These are phyloP conservation scores for Boletales sp. DNA, from an alignment of 768 basidiomycete species.

Conservation along the genomic window DNA sequence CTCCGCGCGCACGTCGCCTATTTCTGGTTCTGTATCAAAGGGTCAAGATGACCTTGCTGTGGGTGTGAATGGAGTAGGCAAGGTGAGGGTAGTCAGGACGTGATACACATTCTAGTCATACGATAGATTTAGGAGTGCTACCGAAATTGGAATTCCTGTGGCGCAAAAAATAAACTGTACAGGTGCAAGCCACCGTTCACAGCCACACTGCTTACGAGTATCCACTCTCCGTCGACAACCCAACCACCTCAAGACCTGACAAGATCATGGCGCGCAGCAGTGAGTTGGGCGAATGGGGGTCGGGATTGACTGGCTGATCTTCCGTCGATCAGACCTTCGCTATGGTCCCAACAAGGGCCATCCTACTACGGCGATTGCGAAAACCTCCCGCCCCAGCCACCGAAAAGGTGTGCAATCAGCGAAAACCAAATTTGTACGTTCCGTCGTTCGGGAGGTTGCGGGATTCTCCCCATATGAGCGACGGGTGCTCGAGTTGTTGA, in stretches of 20 bases:
- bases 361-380: constrained; percentile 81
- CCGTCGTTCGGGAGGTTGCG: constrained; percentile 92
- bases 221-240: not conserved
- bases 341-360: constrained; percentile 84
- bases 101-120: constrained; percentile 25
- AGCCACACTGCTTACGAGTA: constrained; percentile 39
- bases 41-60: constrained; percentile 35
- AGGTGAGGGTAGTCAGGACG: constrained; percentile 51
- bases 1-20: constrained; percentile 51
- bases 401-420: constrained; percentile 89
- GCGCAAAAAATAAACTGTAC: constrained; percentile 47
- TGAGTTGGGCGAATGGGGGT: constrained; percentile 38
- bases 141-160: constrained; percentile 14
- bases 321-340: constrained; percentile 62
- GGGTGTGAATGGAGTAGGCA: constrained; percentile 32
- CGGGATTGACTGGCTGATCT: constrained; percentile 2
- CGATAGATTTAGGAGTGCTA: constrained; percentile 7
- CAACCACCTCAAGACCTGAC: constrained; percentile 47
- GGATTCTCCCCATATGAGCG: constrained; percentile 98
- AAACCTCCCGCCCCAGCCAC: constrained; percentile 74
- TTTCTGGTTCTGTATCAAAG: constrained; percentile 45
- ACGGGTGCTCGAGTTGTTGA: constrained; percentile 95
- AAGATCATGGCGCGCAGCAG: constrained; percentile 75
- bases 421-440: constrained; percentile 92
- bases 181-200: constrained; percentile 49